These are phyloP conservation scores for Bimuria novae-zelandiae DNA, from an alignment of 2,329 filamentous ascomycete species.

Conservation along the genomic window DNA sequence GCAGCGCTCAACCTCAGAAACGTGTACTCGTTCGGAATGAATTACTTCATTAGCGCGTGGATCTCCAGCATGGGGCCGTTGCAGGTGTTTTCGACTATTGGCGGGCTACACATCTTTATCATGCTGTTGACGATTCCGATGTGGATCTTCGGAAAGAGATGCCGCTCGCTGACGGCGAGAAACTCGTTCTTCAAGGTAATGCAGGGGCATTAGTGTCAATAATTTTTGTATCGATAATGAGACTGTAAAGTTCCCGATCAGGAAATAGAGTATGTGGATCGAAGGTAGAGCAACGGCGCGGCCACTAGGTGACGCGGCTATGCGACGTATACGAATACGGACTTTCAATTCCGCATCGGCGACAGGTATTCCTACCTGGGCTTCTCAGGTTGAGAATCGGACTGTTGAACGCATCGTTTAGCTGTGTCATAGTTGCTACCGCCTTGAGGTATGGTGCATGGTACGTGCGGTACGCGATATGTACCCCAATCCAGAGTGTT, in stretches of 20 bases:
- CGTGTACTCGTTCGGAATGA: conserved; percentile 83
- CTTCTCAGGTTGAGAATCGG: no score
- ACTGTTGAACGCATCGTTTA: no score
- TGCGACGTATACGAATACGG: no score
- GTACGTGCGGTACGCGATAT: background rate
- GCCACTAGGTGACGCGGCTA: background rate
- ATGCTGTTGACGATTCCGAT: conserved; percentile 74
- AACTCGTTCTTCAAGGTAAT: conserved; percentile 20
- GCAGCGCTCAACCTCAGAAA: conserved; percentile 92
- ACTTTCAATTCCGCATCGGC: no score
- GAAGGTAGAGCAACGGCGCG: background rate
- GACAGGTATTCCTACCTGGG: no score
- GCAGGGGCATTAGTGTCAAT: conserved; percentile 20
- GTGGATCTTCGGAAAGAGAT: conserved; percentile 47
- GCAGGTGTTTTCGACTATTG: conserved; percentile 70
- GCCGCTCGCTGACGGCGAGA: conserved; percentile 27
- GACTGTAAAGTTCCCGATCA: background rate
- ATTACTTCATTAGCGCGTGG: conserved; percentile 83
- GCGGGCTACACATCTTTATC: conserved; percentile 74
- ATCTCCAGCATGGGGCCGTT: conserved; percentile 64
- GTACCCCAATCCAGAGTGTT: background rate
- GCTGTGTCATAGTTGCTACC: no score
- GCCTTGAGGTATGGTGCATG: background rate
- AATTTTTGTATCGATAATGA: background rate
- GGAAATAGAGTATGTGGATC: conserved; percentile 3